Conservation (phyloP, 257 asterid genomes). For the Przewalskia tangutica region DNA sequence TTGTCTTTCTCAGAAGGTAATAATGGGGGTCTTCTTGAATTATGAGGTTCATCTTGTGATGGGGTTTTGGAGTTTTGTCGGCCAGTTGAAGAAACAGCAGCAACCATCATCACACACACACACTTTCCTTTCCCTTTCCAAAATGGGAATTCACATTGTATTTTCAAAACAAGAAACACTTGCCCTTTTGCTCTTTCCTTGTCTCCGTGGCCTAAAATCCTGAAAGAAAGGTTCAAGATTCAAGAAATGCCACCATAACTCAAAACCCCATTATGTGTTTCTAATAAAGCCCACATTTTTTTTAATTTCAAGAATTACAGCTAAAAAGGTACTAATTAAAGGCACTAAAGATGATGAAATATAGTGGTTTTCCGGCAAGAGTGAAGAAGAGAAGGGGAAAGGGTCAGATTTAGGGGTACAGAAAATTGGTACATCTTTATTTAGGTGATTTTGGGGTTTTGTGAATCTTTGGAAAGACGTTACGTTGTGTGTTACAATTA, state of each 20-base stretch:
- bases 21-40: slow-evolving; percentile 56
- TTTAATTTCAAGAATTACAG: slow-evolving; percentile 4
- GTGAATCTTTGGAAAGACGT: slow-evolving; percentile 48
- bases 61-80: slow-evolving; percentile 33
- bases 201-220: slow-evolving; percentile 18
- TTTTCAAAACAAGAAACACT: slow-evolving; percentile 19
- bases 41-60: slow-evolving; percentile 27
- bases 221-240: slow-evolving; percentile 26
- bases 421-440: slow-evolving; percentile 23
- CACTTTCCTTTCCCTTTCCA: background rate
- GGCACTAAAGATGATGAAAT: background rate
- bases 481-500: slow-evolving; percentile 28
- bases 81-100: slow-evolving; percentile 83
- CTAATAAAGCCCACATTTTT: slow-evolving; percentile 32
- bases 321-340: background rate
- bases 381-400: slow-evolving; percentile 14
- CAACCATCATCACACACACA: slow-evolving; percentile 60
- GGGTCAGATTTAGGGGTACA: slow-evolving; percentile 33
- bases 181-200: slow-evolving; percentile 31
- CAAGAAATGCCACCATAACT: slow-evolving; percentile 46
- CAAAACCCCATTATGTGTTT: slow-evolving; percentile 25
- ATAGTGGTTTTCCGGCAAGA: slow-evolving; percentile 11
- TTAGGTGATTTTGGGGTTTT: no score
- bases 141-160: slow-evolving; percentile 36
- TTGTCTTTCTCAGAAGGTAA: slow-evolving; percentile 72